Percentiles rank a stretch among this genome's conserved stretches.
Conservation (phyloP, 1,284 basidiomycete genomes). For the Puccinia brachypodii region DNA sequence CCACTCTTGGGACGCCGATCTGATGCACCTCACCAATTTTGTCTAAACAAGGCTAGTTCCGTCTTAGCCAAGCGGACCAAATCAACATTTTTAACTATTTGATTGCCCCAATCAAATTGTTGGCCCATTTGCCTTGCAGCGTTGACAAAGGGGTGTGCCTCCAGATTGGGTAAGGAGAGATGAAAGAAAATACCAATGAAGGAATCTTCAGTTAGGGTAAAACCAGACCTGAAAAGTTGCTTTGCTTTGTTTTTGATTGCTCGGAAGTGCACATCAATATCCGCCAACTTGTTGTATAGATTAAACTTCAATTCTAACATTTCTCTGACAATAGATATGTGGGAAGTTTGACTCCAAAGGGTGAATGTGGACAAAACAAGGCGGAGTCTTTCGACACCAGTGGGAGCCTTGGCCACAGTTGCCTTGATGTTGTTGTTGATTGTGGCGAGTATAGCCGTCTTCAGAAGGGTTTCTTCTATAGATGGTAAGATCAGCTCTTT, state of each 20-base stretch:
- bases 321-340: neutral
- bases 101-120: neutral
- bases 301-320: neutral
- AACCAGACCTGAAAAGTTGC: neutral
- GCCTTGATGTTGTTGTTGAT: neutral
- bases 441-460: neutral
- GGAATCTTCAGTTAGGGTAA: neutral
- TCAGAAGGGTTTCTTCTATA: neutral
- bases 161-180: neutral
- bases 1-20: neutral
- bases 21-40: neutral
- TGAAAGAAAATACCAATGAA: neutral
- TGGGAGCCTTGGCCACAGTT: neutral
- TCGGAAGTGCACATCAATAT: neutral
- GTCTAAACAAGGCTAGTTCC: neutral
- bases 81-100: too few species aligned
- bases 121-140: neutral
- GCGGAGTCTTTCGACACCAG: neutral
- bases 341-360: neutral
- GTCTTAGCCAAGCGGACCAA: neutral
- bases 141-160: neutral
- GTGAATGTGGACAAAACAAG: neutral
- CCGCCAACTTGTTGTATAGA: neutral
- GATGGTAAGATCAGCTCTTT: neutral
- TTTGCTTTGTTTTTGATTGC: neutral